Evolutionary conservation across 106 monocot species (phyloP).

Genomic region (Ottelia alismoides): DNA sequence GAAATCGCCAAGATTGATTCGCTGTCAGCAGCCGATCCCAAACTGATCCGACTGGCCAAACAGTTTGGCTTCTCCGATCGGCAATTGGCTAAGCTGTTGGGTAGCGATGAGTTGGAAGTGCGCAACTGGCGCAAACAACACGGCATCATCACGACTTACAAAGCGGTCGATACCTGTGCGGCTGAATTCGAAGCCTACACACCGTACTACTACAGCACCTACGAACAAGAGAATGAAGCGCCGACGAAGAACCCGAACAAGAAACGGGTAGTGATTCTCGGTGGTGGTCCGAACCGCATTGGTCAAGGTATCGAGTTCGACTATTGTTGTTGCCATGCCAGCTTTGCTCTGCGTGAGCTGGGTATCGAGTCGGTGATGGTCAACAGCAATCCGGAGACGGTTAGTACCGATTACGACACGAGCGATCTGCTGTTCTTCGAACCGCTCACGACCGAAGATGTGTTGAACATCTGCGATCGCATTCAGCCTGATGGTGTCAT

Average conservation of each 20-base stretch:
- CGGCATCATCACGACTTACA: constrained; percentile 48
- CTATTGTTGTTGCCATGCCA: constrained; percentile 79
- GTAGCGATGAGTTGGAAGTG: constrained; percentile 34
- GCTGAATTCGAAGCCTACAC: constrained; percentile 91
- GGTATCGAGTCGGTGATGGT: constrained; percentile 61
- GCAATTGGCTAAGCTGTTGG: constrained; percentile 55
- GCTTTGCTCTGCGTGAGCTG: constrained; percentile 54
- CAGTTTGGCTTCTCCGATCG: constrained; percentile 59
- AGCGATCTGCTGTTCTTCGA: constrained; percentile 52
- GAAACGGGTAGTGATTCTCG: constrained; percentile 69
- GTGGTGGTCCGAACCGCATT: constrained; percentile 83
- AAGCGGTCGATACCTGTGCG: constrained; percentile 80
- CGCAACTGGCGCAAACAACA: constrained; percentile 30
- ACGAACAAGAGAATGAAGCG: constrained; percentile 44
- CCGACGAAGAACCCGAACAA: constrained; percentile 40
- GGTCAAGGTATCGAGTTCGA: constrained; percentile 88
- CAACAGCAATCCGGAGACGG: constrained; percentile 85
- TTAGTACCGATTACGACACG: constrained; percentile 80
- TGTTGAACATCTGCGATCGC: constrained; percentile 47
- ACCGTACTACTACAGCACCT: constrained; percentile 72
- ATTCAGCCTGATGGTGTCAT: constrained; percentile 66
- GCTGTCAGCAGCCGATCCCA: not conserved
- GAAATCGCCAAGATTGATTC: not conserved
- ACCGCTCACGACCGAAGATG: constrained; percentile 30
- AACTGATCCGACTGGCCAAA: too few relatives aligned